Evolutionary conservation across 768 basidiomycete species (phyloP).

Genomic region (Thelephora aurantiotincta): DNA sequence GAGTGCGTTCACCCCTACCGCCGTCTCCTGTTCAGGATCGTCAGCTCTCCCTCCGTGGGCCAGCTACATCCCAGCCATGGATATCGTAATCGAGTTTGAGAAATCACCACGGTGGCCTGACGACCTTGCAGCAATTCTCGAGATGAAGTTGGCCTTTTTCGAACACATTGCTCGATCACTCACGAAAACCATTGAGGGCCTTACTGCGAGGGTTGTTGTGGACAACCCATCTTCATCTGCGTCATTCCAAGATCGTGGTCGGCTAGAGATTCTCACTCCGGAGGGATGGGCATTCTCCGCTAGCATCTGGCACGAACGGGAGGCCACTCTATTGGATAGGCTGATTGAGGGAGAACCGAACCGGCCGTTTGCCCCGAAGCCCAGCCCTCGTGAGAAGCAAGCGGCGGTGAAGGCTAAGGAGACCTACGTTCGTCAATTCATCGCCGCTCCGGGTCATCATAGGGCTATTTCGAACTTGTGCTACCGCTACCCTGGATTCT

Average conservation of each 20-base stretch:
- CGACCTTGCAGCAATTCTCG: slow-evolving; percentile 83
- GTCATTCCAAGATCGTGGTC: slow-evolving; percentile 52
- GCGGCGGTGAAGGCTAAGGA: slow-evolving; percentile 44
- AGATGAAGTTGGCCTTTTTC: slow-evolving; percentile 87
- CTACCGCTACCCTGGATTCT: slow-evolving; percentile 67
- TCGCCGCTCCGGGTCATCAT: slow-evolving; percentile 76
- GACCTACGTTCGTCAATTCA: slow-evolving; percentile 55
- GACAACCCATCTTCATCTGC: slow-evolving; percentile 32
- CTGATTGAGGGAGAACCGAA: slow-evolving; percentile 33
- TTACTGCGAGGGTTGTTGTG: slow-evolving; percentile 45
- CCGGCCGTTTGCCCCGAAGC: slow-evolving; percentile 1
- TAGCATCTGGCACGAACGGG: slow-evolving; percentile 79
- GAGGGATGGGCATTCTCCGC: slow-evolving; percentile 82
- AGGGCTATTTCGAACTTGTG: slow-evolving; percentile 65
- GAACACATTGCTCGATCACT: slow-evolving; percentile 63
- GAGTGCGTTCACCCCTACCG: slow-evolving; percentile 66
- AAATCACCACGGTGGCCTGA: slow-evolving; percentile 92
- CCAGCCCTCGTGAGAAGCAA: slow-evolving; percentile 32
- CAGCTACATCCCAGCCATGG: slow-evolving; percentile 54
- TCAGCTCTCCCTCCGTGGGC: slow-evolving; percentile 41
- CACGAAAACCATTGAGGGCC: slow-evolving; percentile 33
- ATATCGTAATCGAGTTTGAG: slow-evolving; percentile 80
- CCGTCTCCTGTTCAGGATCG: slow-evolving; percentile 40
- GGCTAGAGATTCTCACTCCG: slow-evolving; percentile 63
- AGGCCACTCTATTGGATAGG: slow-evolving; percentile 63